Base-by-base conservation (phyloP, 495 filamentous ascomycete genomes). In the Parmelia sp. region DNA sequence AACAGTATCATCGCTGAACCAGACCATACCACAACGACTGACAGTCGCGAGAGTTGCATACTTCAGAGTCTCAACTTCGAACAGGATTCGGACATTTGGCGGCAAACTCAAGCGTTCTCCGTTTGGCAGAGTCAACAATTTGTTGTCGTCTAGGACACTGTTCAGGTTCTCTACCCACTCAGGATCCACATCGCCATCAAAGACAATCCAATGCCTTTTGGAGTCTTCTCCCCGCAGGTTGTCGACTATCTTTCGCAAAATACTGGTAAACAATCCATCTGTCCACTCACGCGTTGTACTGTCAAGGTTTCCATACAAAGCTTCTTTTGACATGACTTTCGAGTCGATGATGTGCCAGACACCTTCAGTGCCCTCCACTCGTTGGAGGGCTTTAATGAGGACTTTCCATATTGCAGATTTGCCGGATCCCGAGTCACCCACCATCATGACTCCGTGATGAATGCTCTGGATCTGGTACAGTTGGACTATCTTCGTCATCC, bases 401-500 rank as follows among this genome's bases (percentile, higher is more conserved):
- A 95, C 86, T 71, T 90, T 91, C 94, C 95, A 99, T 25, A 92
- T 88, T 8, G 88, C 84, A 60, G 94, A 96, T 77, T 99, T 99
- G 67, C 94, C 94, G 40, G 93, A 87, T 15, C 94, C 94, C 7
- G 94, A 97, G 70, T 88, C 89, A 51, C 94, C 94, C 9, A 99
- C 94, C 94, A 97, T 97, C 95, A 99, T 99, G 23, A 99, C 95
- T 85, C 94, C 94, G 69, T 99, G 94, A 70, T 99, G 94, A 51
- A 97, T 94, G 59, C 83, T 87, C 75, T 99, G 94, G 65, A 99
- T 99, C 73, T 99, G 94, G 74, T 92, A 96, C 10, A 99, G 83
- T 71, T 99, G 94, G 10, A 97, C 80, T 57, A 93, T 87, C 80
- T 99, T 99, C 51, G 88, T 90, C 82, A 96, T 92, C 95, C 95